These are phyloP conservation scores for Psidium guajava DNA, from an alignment of 345 rosid species.

Conservation along the genomic window DNA sequence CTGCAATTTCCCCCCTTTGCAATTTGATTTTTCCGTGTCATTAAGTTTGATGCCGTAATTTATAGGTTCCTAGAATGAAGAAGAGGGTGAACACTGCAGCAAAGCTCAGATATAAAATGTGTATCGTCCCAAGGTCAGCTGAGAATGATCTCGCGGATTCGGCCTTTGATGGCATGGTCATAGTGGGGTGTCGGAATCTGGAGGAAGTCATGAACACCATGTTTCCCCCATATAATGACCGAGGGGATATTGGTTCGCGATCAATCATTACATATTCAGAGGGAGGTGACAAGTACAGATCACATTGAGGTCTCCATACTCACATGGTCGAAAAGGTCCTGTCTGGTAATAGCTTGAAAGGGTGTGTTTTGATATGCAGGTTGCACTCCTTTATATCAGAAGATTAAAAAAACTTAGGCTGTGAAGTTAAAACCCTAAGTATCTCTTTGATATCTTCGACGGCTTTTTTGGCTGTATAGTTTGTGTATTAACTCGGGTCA, in stretches of 20 bases:
- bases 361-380: neutral
- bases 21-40: neutral
- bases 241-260: neutral
- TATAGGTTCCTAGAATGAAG: conserved; percentile 73
- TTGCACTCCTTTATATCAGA: neutral
- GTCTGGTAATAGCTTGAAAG: neutral
- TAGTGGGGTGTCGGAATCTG: conserved; percentile 61
- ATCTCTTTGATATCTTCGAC: neutral
- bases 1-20: neutral
- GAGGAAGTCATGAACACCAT: conserved; percentile 55
- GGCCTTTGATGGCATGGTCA: conserved; percentile 22
- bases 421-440: neutral
- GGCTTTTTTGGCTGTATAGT: neutral
- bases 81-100: conserved; percentile 59
- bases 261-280: neutral
- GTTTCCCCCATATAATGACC: conserved; percentile 14
- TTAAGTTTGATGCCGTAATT: neutral
- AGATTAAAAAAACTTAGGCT: neutral
- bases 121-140: conserved; percentile 55
- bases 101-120: conserved; percentile 60
- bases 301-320: fast-evolving
- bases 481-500: neutral
- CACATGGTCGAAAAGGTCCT: neutral
- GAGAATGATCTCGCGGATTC: conserved; percentile 27
- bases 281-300: neutral